Evolutionary conservation across 1,284 basidiomycete genomes (phyloP).

Genomic region (Ustilago cynodontis): DNA sequence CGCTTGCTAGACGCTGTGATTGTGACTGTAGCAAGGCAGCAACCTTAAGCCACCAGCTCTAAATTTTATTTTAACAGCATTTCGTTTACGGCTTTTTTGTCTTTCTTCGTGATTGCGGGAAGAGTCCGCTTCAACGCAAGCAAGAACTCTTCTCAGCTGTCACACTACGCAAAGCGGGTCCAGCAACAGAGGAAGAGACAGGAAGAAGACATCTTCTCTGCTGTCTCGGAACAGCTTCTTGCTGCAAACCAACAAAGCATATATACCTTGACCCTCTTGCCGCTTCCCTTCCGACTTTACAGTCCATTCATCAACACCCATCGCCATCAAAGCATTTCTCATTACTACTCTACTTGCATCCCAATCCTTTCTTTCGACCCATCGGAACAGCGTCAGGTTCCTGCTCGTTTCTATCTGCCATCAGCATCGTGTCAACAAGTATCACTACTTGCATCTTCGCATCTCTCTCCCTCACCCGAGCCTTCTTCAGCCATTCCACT

Average conservation of each 20-base stretch:
- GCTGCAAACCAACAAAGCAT: conserved; percentile 9
- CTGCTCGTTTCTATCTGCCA: neutral
- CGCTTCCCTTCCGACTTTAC: neutral
- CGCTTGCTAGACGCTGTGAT: neutral
- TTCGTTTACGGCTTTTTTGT: conserved; percentile 3
- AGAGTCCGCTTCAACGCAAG: neutral
- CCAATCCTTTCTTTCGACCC: neutral
- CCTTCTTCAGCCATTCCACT: no score
- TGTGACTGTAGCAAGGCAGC: conserved; percentile 26
- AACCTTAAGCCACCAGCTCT: conserved; percentile 15
- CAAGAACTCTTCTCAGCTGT: conserved; percentile 5
- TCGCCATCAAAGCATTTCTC: conserved; percentile 4
- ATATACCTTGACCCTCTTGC: conserved; percentile 13
- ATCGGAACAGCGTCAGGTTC: neutral
- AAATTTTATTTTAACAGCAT: neutral
- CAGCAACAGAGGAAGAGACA: neutral
- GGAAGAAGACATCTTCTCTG: neutral
- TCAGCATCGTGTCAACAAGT: neutral
- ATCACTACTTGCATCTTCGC: neutral
- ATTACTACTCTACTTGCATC: no score
- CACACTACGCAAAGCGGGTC: neutral
- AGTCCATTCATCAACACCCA: conserved; percentile 9
- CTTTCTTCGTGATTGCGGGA: conserved; percentile 3
- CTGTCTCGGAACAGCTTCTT: conserved; percentile 7
- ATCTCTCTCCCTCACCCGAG: neutral